Evolutionary conservation across 2,329 filamentous ascomycete species (phyloP).

Genomic region (Grosmannia clavigera): DNA sequence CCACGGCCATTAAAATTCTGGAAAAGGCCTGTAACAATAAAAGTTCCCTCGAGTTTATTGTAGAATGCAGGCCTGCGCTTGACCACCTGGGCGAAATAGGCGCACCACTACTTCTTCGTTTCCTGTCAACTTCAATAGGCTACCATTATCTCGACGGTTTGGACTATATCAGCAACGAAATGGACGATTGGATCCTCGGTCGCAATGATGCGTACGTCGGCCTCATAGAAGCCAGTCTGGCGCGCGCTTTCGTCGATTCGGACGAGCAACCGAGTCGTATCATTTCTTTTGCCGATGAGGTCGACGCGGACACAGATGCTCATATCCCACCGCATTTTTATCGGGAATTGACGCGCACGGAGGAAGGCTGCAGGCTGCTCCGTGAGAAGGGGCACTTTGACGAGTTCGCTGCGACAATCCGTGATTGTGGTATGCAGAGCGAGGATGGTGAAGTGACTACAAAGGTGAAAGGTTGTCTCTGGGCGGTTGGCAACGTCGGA

Average conservation of each 20-base stretch:
- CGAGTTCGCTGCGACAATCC: slow-evolving; percentile 81
- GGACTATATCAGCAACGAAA: slow-evolving; percentile 98
- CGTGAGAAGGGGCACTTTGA: slow-evolving; percentile 92
- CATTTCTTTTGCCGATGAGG: slow-evolving; percentile 45
- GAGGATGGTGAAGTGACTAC: slow-evolving; percentile 76
- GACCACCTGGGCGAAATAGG: slow-evolving; percentile 96
- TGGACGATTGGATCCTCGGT: slow-evolving; percentile 99
- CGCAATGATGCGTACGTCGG: slow-evolving; percentile 93
- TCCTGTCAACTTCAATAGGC: slow-evolving; percentile 88
- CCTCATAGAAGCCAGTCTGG: slow-evolving; percentile 89
- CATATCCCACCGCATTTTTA: slow-evolving; percentile 96
- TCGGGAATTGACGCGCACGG: slow-evolving; percentile 80
- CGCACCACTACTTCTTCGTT: slow-evolving; percentile 79
- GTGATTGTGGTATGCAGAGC: slow-evolving; percentile 72
- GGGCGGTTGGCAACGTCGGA: slow-evolving; percentile 95
- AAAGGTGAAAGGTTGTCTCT: slow-evolving; percentile 93
- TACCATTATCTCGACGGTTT: slow-evolving; percentile 95
- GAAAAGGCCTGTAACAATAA: slow-evolving; percentile 96
- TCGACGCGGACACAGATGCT: slow-evolving; percentile 40
- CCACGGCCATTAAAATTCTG: slow-evolving; percentile 89
- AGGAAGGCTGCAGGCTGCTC: slow-evolving; percentile 81
- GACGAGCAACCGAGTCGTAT: slow-evolving; percentile 42
- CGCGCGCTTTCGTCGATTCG: slow-evolving; percentile 43
- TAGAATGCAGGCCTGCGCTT: slow-evolving; percentile 85
- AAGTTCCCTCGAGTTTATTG: slow-evolving; percentile 84